phyloP scores from a whole-genome alignment of 257 asterid species.

The Solanum pinnatisectum region DNA sequence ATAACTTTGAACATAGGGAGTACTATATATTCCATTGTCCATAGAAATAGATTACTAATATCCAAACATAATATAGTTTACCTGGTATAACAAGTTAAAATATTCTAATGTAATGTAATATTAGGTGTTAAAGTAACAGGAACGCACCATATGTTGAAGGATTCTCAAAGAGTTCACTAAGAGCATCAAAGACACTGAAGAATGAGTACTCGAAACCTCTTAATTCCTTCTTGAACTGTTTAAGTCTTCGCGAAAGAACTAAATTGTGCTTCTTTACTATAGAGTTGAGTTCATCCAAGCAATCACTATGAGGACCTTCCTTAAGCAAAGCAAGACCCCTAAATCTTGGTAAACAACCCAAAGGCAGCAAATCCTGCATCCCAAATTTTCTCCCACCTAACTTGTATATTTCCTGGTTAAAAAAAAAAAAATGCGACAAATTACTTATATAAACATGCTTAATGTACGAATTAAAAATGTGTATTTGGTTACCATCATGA shows the following conservation, averaged over 20 bases:
- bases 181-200: background rate
- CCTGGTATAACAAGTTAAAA: background rate
- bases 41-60: background rate
- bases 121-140: background rate
- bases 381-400: background rate
- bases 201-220: background rate
- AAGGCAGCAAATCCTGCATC: background rate
- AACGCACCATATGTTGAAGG: background rate
- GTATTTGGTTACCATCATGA: background rate
- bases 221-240: background rate
- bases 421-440: background rate
- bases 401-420: background rate
- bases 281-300: background rate
- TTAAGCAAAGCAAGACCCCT: background rate
- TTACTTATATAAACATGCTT: background rate
- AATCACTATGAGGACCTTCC: background rate
- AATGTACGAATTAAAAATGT: background rate
- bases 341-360: background rate
- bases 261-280: background rate
- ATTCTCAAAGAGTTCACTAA: background rate
- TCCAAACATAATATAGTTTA: background rate
- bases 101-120: background rate
- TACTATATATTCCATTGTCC: background rate
- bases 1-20: no score
- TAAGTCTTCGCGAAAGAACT: background rate